phyloP scores from a whole-genome alignment of 768 basidiomycete species.

The Boletus patriciae region DNA sequence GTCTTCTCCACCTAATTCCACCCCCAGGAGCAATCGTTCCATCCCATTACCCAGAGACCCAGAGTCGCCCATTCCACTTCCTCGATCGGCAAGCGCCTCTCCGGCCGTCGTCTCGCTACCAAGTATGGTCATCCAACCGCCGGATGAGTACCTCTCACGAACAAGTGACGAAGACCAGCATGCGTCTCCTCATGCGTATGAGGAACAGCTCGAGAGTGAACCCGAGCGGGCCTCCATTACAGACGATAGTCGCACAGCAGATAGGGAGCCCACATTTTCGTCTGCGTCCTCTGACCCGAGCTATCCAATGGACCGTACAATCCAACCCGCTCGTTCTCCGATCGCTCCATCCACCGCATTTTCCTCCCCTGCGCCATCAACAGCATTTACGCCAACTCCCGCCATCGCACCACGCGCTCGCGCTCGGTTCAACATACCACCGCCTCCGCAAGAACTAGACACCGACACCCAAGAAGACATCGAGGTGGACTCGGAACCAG shows the following conservation, averaged over 20 bases:
- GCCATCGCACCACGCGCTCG: constrained; percentile 60
- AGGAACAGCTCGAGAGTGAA: constrained; percentile 22
- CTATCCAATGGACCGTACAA: constrained; percentile 32
- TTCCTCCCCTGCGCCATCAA: constrained; percentile 56
- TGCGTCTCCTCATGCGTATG: neutral
- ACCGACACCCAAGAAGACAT: constrained; percentile 35
- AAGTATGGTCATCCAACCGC: constrained; percentile 24
- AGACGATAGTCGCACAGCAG: constrained; percentile 29
- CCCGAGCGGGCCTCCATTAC: constrained; percentile 20
- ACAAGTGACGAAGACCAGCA: constrained; percentile 16
- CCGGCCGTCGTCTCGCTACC: constrained; percentile 40
- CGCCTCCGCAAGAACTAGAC: constrained; percentile 43
- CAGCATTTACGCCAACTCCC: constrained; percentile 68
- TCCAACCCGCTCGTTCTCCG: constrained; percentile 34
- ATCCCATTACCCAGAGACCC: constrained; percentile 38
- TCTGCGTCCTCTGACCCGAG: constrained; percentile 53
- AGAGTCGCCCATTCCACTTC: constrained; percentile 53
- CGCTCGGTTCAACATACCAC: constrained; percentile 58
- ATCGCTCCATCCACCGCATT: constrained; percentile 41
- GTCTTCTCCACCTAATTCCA: constrained; percentile 63
- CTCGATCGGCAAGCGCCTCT: constrained; percentile 50
- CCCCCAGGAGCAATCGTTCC: constrained; percentile 58
- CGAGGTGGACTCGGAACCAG: constrained; percentile 42
- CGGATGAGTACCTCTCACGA: constrained; percentile 16
- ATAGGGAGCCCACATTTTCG: constrained; percentile 67